Evolutionary conservation across 1,139 yeast genomes (phyloP), one percentile per base, ranked within the genome.

Genomic region (Pichia sp.): DNA sequence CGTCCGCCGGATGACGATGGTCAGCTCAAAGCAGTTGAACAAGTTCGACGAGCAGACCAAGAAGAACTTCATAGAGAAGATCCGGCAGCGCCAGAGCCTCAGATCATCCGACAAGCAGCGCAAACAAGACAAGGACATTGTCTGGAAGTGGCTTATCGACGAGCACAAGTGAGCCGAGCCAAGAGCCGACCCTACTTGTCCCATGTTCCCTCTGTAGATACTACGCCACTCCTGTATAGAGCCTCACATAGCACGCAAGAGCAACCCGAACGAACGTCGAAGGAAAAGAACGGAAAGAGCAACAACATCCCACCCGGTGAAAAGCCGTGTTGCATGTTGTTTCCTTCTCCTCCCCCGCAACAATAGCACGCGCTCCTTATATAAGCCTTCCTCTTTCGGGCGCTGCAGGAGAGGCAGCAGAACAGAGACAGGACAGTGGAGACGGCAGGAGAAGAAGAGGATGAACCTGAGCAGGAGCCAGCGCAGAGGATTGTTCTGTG

Each of bases 121-220:
- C 15, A 74, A 54, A 30, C 50, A 73, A 55, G 84, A 82, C 54
- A 73, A 82, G 61, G 88, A 84, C 59, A 76, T 80, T 49, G 79
- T 85, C 7, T 85, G 92, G 92, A 78, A 84, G 62, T 85, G 89
- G 92, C 75, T 86, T 57, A 78, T 83, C 50, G 85, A 83, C 54
- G 84, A 82, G 16, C 57, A 50, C 29, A 53, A 53, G 7, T 56
- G 47, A 19, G 23, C 23, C 23, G 23, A 19, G 23, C 23, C 23
- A 19, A 19, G 23, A 19, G 23, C 23, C 23, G 23, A 19, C 23
- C 23, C 23, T 19, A 19, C 23, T 19, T 3, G 23, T 19, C 23
- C 23, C 23, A 19, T 19, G 23, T 19, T 3, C 23, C 23, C 23
- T 19, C 23, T 19, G 23, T 19, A 19, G 23, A 19, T 19, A 19